Evolutionary conservation across 306 rosid genomes (phyloP).

Genomic region (Morella rubra): DNA sequence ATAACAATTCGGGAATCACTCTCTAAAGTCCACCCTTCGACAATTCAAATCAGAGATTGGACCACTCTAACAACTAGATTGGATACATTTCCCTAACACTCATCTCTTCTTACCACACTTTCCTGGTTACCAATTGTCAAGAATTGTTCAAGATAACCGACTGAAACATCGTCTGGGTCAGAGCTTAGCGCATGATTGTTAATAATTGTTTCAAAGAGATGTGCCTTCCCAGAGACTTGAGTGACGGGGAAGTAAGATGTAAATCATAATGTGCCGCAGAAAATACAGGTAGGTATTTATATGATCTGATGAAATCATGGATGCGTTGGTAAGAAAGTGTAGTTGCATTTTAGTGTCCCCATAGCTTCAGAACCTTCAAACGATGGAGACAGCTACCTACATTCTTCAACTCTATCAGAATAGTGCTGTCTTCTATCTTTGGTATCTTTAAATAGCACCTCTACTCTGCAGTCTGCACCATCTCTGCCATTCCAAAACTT

Average conservation of each 20-base stretch:
- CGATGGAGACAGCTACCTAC: neutral
- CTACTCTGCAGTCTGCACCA: neutral
- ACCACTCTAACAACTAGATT: too few species aligned
- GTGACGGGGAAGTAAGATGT: neutral
- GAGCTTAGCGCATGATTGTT: too few species aligned
- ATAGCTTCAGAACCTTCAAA: neutral
- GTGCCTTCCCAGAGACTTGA: too few species aligned
- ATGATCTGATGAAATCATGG: neutral
- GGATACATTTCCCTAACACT: too few species aligned
- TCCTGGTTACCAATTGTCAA: too few species aligned
- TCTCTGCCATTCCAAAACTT: constrained; percentile 14
- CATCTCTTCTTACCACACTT: too few species aligned
- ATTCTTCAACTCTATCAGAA: neutral
- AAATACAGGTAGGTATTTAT: neutral
- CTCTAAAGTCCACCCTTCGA: too few species aligned
- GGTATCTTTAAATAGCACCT: constrained; percentile 26
- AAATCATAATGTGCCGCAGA: neutral
- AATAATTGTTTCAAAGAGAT: too few species aligned
- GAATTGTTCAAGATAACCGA: too few species aligned
- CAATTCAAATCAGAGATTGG: too few species aligned
- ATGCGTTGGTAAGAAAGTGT: neutral
- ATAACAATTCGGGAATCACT: too few species aligned
- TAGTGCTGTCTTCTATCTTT: neutral
- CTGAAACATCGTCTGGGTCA: too few species aligned
- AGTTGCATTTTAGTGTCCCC: neutral